These are phyloP conservation scores for Endotrypanum monterogeii DNA, from an alignment of 208 protist species.

Conservation along the genomic window DNA sequence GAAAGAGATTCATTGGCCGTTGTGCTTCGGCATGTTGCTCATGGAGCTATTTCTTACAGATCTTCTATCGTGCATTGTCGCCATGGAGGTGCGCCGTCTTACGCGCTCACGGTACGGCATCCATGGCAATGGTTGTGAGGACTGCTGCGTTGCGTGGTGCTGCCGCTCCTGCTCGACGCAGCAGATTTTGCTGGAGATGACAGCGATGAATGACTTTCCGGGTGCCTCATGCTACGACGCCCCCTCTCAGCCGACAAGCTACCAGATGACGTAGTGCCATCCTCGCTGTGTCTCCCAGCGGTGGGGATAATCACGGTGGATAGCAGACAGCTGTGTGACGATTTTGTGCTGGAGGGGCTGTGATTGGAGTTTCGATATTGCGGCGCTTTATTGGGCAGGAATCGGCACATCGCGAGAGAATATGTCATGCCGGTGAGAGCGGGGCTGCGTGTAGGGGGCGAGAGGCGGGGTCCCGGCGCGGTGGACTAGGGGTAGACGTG, in stretches of 20 bases:
- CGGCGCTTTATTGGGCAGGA: too few species aligned
- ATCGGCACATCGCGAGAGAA: too few species aligned
- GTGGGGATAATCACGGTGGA: neutral
- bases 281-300: neutral
- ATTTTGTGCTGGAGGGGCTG: too few species aligned
- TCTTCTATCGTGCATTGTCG: conserved; percentile 27
- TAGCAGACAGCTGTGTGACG: neutral
- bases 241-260: conserved; percentile 17
- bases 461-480: too few species aligned
- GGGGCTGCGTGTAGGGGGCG: too few species aligned
- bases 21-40: too few species aligned
- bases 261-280: conserved; percentile 29
- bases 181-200: conserved; percentile 72
- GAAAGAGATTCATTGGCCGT: conserved; percentile 26
- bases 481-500: too few species aligned
- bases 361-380: too few species aligned
- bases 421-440: too few species aligned
- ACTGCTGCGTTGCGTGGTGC: conserved; percentile 35
- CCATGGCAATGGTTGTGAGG: conserved; percentile 11
- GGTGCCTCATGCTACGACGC: conserved; percentile 51
- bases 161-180: conserved; percentile 48
- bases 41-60: too few species aligned
- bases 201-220: conserved; percentile 53
- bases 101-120: conserved; percentile 38
- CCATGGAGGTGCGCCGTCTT: conserved; percentile 12